Conservation (phyloP, 1,284 basidiomycete genomes). For the Termitomyces sp. region DNA sequence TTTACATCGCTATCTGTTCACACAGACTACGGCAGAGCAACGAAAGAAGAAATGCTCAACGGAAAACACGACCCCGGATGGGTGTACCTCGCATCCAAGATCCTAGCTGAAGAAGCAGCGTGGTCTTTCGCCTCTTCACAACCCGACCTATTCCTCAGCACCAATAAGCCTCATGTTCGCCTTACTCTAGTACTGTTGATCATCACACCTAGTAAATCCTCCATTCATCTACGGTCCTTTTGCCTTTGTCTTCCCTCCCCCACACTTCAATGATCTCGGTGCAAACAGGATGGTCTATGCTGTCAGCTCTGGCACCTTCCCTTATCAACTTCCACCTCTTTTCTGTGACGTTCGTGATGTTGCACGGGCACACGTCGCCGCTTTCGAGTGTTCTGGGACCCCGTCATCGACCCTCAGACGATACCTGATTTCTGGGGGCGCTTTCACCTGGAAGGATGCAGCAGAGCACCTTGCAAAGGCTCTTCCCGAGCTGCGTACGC, state of each 20-base stretch:
- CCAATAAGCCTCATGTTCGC: constrained; percentile 11
- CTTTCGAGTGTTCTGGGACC: constrained; percentile 12
- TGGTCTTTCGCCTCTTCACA: constrained; percentile 23
- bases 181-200: background rate
- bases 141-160: constrained; percentile 19
- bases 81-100: constrained; percentile 22
- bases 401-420: constrained; percentile 11
- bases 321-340: constrained; percentile 5
- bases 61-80: constrained; percentile 9
- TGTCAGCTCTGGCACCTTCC: constrained; percentile 6
- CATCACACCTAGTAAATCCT: constrained; percentile 18
- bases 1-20: background rate
- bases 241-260: constrained; percentile 15
- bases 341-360: constrained; percentile 26
- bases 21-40: constrained; percentile 13
- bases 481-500: background rate
- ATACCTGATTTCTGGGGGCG: constrained; percentile 18
- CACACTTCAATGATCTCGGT: constrained; percentile 8
- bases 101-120: constrained; percentile 19
- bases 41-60: constrained; percentile 17
- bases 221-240: constrained; percentile 21
- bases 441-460: constrained; percentile 18
- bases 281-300: constrained; percentile 17
- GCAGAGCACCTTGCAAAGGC: constrained; percentile 16
- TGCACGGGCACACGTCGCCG: constrained; percentile 24